Evolutionary conservation across 164 flowering plant genomes (phyloP).

Genomic region (Sextonia rubra): DNA sequence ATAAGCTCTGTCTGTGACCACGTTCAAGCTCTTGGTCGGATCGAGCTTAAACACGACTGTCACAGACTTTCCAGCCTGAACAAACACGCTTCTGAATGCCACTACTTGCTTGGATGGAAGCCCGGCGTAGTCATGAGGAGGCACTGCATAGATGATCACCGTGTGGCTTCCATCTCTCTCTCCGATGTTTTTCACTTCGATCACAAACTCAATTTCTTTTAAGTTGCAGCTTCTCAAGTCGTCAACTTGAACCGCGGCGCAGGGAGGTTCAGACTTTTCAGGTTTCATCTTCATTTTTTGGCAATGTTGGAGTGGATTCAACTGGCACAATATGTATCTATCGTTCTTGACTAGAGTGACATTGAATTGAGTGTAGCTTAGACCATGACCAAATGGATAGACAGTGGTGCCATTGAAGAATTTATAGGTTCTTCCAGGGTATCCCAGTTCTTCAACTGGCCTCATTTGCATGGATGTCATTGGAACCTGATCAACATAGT

Average conservation of each 20-base stretch:
- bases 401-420: slow-evolving; percentile 71
- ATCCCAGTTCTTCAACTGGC: slow-evolving; percentile 39
- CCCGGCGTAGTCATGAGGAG: neutral
- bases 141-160: neutral
- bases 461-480: slow-evolving; percentile 74
- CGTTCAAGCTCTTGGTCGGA: slow-evolving; percentile 5
- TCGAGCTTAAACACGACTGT: neutral
- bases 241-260: slow-evolving; percentile 1
- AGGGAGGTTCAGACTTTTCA: neutral
- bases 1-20: slow-evolving; percentile 1
- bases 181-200: slow-evolving; percentile 10
- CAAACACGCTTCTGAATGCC: slow-evolving; percentile 3
- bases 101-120: slow-evolving; percentile 1
- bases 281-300: neutral
- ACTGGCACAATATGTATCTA: slow-evolving; percentile 14
- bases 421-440: slow-evolving; percentile 77
- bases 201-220: neutral
- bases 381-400: slow-evolving; percentile 63
- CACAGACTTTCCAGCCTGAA: neutral
- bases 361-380: slow-evolving; percentile 56
- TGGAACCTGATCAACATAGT: slow-evolving; percentile 47
- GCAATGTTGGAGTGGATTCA: slow-evolving; percentile 5
- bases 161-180: neutral
- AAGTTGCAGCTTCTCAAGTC: slow-evolving; percentile 1
- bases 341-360: slow-evolving; percentile 30